Evolutionary conservation across 305 asterid species (phyloP), one percentile per base, ranked within the genome.

Genomic region (Fraxinus albicans): DNA sequence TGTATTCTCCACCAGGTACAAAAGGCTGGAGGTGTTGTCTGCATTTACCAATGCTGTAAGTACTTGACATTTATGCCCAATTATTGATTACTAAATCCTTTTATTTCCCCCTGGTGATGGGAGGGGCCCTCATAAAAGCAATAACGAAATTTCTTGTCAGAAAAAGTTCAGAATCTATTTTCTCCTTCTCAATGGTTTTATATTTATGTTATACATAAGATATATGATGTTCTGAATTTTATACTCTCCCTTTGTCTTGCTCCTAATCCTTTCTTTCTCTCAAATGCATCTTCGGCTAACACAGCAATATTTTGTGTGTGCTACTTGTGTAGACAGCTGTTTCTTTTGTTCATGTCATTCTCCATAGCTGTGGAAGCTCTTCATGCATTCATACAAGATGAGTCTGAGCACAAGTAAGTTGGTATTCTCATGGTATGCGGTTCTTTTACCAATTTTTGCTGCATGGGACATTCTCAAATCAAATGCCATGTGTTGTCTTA

Each of bases 31-130:
- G 89, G 96, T 95, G 85, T 89, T 96, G 87, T 85, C 99, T 78
- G 98, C 98, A 83, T 96, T 96, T 88, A 96, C 99, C 87, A 96
- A 96, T 86, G 95, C 98, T 91, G 99, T 95, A 95, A 93, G 99
- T 92, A 86, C 85, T 84, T 77, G 76, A 83, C 83, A 47, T 35
- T 27, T 79, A 73, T 75, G 27, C 58, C n/a, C 81, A 19, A 63
- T 19, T 29, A 25, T 75, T 76, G 60, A 67, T 72, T 77, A 19
- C 79, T 40, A 74, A 80, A 44, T 69, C 27, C 53, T 60, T 75
- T 74, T 77, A n/a, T 79, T 76, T 75, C 40, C 77, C 25, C 27
- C 10, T 80, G 29, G 83, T 8, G 77, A 72, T 17, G 9, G 76
- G 77, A 7, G 23, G 42, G 27, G 27, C 42, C 27, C 4, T 17